Evolutionary conservation across 139 green algal genomes (phyloP).

Genomic region (Zygnema circumcarinatum): DNA sequence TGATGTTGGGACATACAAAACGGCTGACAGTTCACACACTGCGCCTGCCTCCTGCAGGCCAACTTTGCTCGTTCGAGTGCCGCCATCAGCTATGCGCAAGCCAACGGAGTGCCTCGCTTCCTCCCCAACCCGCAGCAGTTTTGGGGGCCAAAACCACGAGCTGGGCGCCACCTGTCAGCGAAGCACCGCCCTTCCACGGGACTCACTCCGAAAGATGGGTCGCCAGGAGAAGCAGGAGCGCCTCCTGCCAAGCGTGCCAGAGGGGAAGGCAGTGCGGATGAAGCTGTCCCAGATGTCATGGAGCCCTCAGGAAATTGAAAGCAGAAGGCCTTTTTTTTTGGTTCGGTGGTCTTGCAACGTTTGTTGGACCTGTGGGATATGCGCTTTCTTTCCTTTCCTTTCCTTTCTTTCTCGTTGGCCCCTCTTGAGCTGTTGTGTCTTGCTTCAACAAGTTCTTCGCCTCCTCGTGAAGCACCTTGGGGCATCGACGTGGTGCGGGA

Average conservation of each 20-base stretch:
- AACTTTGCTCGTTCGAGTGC: slow-evolving; percentile 56
- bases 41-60: slow-evolving; percentile 46
- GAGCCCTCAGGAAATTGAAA: too few species aligned
- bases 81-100: slow-evolving; percentile 65
- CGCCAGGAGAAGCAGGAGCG: background rate
- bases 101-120: slow-evolving; percentile 69
- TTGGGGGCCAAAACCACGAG: slow-evolving; percentile 86
- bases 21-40: too few species aligned
- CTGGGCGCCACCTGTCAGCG: slow-evolving; percentile 46
- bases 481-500: too few species aligned
- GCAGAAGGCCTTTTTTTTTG: too few species aligned
- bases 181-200: slow-evolving; percentile 25
- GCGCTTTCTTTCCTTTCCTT: too few species aligned
- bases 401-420: too few species aligned
- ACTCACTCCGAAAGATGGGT: background rate
- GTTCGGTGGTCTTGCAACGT: too few species aligned
- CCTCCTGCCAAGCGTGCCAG: background rate
- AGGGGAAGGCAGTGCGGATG: background rate
- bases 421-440: too few species aligned
- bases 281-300: background rate
- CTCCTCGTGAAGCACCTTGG: too few species aligned
- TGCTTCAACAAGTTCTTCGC: too few species aligned
- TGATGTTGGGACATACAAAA: too few species aligned
- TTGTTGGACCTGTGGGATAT: too few species aligned
- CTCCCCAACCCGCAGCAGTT: slow-evolving; percentile 86